These are phyloP conservation scores for Beta vulgaris DNA, from an alignment of 148 eudicot species.

Conservation along the genomic window DNA sequence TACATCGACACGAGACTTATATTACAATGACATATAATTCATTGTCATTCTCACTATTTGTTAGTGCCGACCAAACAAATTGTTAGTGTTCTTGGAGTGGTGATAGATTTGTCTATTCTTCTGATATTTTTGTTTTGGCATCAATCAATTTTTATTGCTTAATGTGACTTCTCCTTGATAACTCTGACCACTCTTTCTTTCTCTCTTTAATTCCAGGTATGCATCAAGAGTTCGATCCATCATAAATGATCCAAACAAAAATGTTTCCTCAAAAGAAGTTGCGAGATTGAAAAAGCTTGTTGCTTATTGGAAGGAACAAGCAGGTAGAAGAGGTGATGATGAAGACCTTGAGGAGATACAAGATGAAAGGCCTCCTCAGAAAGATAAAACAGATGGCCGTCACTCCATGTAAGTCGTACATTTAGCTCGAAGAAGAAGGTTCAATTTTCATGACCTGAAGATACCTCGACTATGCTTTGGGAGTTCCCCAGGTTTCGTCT, in stretches of 20 bases:
- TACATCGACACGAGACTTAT: too few relatives aligned
- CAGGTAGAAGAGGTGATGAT: conserved; percentile 86
- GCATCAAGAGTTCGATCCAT: conserved; percentile 97
- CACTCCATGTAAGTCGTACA: conserved; percentile 52
- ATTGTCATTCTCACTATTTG: too few relatives aligned
- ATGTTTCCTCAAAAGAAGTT: conserved; percentile 88
- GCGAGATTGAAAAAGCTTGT: conserved; percentile 84
- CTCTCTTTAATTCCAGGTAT: conserved; percentile 58
- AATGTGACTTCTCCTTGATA: not conserved
- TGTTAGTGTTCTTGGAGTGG: too few relatives aligned
- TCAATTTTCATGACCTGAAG: not conserved
- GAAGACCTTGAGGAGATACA: conserved; percentile 93
- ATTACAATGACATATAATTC: too few relatives aligned
- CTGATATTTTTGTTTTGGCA: too few relatives aligned
- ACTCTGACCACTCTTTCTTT: too few relatives aligned
- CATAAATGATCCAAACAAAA: conserved; percentile 89
- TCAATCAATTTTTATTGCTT: not conserved
- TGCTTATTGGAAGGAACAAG: conserved; percentile 90
- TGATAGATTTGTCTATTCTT: too few relatives aligned
- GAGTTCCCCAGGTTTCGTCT: conserved; percentile 2
- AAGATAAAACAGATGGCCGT: conserved; percentile 61
- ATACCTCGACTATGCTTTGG: not conserved
- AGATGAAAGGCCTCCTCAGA: conserved; percentile 60
- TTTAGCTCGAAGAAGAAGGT: not conserved
- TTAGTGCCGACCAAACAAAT: too few relatives aligned